phyloP scores from a whole-genome alignment of 1,139 yeast species.

The Diutina rugosa region DNA sequence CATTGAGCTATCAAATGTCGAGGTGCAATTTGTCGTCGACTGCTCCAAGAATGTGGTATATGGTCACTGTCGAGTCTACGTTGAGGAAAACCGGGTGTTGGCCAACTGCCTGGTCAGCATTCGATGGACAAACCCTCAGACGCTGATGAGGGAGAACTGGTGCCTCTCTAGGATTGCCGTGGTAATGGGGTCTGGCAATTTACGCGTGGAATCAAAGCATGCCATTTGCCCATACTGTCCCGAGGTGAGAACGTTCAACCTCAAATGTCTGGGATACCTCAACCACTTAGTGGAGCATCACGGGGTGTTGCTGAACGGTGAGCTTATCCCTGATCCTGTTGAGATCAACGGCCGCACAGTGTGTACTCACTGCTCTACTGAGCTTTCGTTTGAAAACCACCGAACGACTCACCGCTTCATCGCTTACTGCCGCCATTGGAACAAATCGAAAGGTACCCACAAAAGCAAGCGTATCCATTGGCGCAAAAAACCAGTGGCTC shows the following conservation, averaged over 20 bases:
- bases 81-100: neutral
- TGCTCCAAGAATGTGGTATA: neutral
- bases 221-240: slow-evolving; percentile 1
- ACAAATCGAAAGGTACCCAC: neutral
- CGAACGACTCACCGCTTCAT: neutral
- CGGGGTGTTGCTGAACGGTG: neutral
- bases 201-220: neutral
- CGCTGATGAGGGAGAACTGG: neutral
- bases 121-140: neutral
- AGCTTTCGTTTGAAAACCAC: neutral
- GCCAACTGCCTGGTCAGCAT: neutral
- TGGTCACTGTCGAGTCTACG: neutral
- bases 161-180: neutral
- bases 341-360: neutral
- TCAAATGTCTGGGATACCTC: neutral
- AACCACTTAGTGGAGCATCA: neutral
- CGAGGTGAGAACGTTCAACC: neutral
- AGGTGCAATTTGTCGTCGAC: neutral
- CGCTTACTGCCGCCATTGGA: neutral
- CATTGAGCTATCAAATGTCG: neutral
- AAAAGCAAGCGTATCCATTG: neutral
- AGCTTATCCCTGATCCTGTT: neutral
- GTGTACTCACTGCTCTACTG: neutral
- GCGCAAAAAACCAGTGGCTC: neutral
- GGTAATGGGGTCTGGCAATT: neutral